phyloP scores from a whole-genome alignment of 257 asterid species.

The Solanum chiquidenum region DNA sequence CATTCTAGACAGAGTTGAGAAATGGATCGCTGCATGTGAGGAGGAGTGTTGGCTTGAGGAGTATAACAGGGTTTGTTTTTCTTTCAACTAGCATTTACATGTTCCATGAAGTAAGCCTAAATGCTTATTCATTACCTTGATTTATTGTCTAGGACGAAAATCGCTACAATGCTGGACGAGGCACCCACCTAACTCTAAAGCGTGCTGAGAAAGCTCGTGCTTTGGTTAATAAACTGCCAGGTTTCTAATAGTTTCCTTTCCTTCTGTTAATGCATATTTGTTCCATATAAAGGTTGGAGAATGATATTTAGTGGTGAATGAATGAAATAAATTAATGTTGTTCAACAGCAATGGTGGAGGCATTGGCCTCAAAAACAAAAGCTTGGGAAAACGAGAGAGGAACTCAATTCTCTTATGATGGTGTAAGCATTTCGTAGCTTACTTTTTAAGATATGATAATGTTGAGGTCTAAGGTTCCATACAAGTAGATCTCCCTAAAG shows the following conservation, averaged over 20 bases:
- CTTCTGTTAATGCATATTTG: neutral
- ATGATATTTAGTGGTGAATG: neutral
- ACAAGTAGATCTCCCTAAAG: neutral
- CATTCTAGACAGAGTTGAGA: slow-evolving; percentile 89
- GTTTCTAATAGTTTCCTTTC: slow-evolving; percentile 19
- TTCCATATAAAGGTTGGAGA: neutral
- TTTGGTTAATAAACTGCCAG: slow-evolving; percentile 82
- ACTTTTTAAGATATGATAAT: neutral
- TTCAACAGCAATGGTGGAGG: slow-evolving; percentile 76
- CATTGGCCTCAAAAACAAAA: slow-evolving; percentile 61
- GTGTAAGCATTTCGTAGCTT: slow-evolving; percentile 36
- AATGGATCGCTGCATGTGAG: slow-evolving; percentile 92
- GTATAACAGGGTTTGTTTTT: slow-evolving; percentile 65
- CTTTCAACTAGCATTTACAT: neutral
- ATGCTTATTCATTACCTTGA: neutral
- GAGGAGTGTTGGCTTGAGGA: slow-evolving; percentile 99
- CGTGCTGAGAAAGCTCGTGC: slow-evolving; percentile 99
- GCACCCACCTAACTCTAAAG: slow-evolving; percentile 86
- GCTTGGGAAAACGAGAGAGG: slow-evolving; percentile 93
- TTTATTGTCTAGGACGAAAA: slow-evolving; percentile 61
- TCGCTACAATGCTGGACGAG: slow-evolving; percentile 93
- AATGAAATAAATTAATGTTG: neutral
- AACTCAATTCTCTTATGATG: slow-evolving; percentile 67
- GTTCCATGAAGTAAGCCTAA: slow-evolving; percentile 4
- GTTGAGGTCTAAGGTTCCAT: neutral